Evolutionary conservation across 495 filamentous ascomycete species (phyloP).

Genomic region (Aspergillus avenaceus): DNA sequence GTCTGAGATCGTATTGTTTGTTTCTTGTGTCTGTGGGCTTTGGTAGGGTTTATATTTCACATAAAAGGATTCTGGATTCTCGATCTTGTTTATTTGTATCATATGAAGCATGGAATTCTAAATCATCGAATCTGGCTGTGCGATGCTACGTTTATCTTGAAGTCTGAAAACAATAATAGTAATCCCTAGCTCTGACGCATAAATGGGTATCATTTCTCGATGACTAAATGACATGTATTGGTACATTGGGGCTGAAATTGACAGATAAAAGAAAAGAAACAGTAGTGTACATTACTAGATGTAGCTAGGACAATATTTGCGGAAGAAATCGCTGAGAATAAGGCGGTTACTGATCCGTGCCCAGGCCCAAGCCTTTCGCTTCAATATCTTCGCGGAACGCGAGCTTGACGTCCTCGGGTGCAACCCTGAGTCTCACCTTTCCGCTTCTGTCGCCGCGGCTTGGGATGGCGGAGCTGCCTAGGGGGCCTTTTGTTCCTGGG

Average conservation of each 20-base stretch:
- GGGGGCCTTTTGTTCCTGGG: conserved; percentile 24
- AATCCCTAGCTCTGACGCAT: too few relatives aligned
- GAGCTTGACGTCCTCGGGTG: conserved; percentile 82
- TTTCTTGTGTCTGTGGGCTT: neutral
- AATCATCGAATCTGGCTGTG: too few relatives aligned
- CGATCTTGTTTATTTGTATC: neutral
- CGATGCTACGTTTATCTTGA: too few relatives aligned
- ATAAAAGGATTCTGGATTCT: neutral
- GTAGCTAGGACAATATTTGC: too few relatives aligned
- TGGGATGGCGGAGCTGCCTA: conserved; percentile 32
- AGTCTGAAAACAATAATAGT: too few relatives aligned
- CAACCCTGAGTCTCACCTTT: conserved; percentile 78
- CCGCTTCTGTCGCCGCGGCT: conserved; percentile 77
- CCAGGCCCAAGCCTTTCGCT: conserved; percentile 65
- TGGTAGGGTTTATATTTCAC: conserved; percentile 1
- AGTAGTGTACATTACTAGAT: conserved; percentile 7
- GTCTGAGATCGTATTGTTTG: conserved; percentile 1
- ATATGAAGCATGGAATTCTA: neutral
- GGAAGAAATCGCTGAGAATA: too few relatives aligned
- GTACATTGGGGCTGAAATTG: too few relatives aligned
- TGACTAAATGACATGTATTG: neutral
- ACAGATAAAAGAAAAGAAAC: too few relatives aligned
- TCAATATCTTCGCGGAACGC: conserved; percentile 88
- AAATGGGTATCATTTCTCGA: conserved; percentile 28
- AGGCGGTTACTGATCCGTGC: conserved; percentile 34